phyloP scores from a whole-genome alignment of 495 filamentous ascomycete species.

The Podospora bellae-mahoneyi region DNA sequence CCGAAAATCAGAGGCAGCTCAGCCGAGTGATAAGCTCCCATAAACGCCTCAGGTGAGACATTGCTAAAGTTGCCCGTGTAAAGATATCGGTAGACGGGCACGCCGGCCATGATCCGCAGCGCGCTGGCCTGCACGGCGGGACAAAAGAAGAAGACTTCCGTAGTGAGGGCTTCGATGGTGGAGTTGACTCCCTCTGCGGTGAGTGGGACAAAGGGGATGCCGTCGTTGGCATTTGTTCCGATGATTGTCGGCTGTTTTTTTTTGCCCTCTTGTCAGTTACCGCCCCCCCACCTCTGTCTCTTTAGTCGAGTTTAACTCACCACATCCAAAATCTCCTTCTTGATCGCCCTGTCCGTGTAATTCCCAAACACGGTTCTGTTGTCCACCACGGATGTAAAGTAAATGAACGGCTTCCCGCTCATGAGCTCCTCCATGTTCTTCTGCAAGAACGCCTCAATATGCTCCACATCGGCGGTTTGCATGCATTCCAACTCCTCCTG shows the following conservation, averaged over 20 bases:
- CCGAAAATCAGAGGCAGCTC: constrained; percentile 52
- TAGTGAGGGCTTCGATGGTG: constrained; percentile 12
- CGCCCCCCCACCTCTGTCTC: background rate
- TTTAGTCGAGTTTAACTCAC: constrained; percentile 15
- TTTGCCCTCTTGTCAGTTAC: background rate
- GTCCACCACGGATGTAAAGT: constrained; percentile 26
- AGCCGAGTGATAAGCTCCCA: constrained; percentile 51
- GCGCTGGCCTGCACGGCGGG: constrained; percentile 23
- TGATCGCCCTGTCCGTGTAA: constrained; percentile 27
- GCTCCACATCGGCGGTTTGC: constrained; percentile 32
- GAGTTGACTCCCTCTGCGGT: constrained; percentile 15
- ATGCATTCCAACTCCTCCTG: constrained; percentile 45
- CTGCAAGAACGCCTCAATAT: constrained; percentile 33
- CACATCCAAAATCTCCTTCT: constrained; percentile 20
- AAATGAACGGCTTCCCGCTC: constrained; percentile 25
- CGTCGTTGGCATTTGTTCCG: constrained; percentile 26
- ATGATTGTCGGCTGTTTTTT: constrained; percentile 21
- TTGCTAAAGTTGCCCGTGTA: constrained; percentile 50
- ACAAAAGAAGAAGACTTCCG: constrained; percentile 28
- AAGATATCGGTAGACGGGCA: constrained; percentile 42
- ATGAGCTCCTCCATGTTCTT: constrained; percentile 34
- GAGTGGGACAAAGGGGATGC: constrained; percentile 21
- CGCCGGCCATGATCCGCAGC: constrained; percentile 27
- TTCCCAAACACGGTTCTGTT: constrained; percentile 42
- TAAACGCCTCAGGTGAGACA: constrained; percentile 38